Evolutionary conservation across 192 early-diverging fungal genomes (phyloP).

Genomic region (Endogone sp.): DNA sequence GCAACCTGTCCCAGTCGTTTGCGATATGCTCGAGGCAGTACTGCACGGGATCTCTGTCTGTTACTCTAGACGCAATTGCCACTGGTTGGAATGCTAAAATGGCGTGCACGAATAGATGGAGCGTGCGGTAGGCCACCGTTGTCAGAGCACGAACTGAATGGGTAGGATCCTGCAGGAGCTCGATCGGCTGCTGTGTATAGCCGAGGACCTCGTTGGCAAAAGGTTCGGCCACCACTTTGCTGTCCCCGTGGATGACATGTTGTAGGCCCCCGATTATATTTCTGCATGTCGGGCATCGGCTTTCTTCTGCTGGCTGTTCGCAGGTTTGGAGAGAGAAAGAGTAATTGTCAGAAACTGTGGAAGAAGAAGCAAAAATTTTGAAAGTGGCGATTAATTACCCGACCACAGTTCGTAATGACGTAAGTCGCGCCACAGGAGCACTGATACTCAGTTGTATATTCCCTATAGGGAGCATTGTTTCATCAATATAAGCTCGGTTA

Average conservation of each 20-base stretch:
- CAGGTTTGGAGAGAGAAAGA: not conserved
- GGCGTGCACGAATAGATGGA: conserved; percentile 17
- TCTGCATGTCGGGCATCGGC: not conserved
- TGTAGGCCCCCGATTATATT: not conserved
- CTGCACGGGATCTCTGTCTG: not conserved
- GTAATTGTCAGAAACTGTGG: not conserved
- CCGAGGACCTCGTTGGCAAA: not conserved
- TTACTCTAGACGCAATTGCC: not conserved
- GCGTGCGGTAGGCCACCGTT: conserved; percentile 5
- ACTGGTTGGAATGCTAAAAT: conserved; percentile 4
- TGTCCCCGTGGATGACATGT: not conserved
- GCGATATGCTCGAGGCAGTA: conserved; percentile 14
- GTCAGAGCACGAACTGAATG: not conserved
- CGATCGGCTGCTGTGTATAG: not conserved
- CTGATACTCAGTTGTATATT: not conserved
- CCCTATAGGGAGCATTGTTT: not conserved
- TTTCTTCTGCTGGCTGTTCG: not conserved
- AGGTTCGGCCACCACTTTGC: not conserved
- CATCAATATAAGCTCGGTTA: conserved; percentile 1
- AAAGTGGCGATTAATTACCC: not conserved
- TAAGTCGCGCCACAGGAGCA: conserved; percentile 12
- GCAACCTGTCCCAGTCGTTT: conserved; percentile 14
- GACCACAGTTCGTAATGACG: not conserved
- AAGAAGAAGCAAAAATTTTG: not conserved
- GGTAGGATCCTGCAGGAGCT: not conserved